A percentile compares a stretch with the other conserved stretches of the same genome.
Conservation (phyloP, 2,329 filamentous ascomycete species). For the Fusarium secorum region DNA sequence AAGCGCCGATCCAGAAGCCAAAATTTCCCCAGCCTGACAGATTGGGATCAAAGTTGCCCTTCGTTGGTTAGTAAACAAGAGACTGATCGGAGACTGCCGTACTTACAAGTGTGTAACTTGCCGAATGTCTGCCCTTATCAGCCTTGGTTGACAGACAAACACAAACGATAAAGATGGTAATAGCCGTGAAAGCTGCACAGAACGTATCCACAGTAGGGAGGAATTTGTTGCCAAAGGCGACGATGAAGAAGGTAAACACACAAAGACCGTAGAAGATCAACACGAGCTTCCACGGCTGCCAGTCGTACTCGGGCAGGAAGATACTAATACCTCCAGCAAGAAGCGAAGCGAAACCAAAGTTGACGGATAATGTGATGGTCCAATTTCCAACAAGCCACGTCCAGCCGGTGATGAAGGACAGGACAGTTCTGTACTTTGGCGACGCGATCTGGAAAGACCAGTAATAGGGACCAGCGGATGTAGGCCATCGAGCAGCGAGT, state of each 20-base stretch:
- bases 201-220: slow-evolving; percentile 74
- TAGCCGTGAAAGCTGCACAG: slow-evolving; percentile 74
- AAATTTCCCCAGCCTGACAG: slow-evolving; percentile 73
- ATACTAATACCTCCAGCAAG: slow-evolving; percentile 72
- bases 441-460: slow-evolving; percentile 75
- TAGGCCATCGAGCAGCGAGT: slow-evolving; percentile 71
- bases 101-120: slow-evolving; percentile 40
- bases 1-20: slow-evolving; percentile 62
- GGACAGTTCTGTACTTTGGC: slow-evolving; percentile 64
- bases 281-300: slow-evolving; percentile 75
- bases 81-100: rapidly evolving
- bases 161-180: slow-evolving; percentile 70
- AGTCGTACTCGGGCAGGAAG: slow-evolving; percentile 65
- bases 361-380: slow-evolving; percentile 72
- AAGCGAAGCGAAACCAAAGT: slow-evolving; percentile 72
- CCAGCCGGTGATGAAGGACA: slow-evolving; percentile 79
- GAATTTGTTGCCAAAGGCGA: slow-evolving; percentile 65
- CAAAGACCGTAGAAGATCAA: slow-evolving; percentile 75
- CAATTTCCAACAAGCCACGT: slow-evolving; percentile 77
- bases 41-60: slow-evolving; percentile 71
- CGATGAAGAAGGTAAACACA: slow-evolving; percentile 68
- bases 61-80: slow-evolving; percentile 45
- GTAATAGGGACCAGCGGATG: slow-evolving; percentile 72
- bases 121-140: slow-evolving; percentile 66
- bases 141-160: slow-evolving; percentile 65